Evolutionary conservation across 2,329 filamentous ascomycete genomes (phyloP).

Genomic region (Diplodia scrobiculata): DNA sequence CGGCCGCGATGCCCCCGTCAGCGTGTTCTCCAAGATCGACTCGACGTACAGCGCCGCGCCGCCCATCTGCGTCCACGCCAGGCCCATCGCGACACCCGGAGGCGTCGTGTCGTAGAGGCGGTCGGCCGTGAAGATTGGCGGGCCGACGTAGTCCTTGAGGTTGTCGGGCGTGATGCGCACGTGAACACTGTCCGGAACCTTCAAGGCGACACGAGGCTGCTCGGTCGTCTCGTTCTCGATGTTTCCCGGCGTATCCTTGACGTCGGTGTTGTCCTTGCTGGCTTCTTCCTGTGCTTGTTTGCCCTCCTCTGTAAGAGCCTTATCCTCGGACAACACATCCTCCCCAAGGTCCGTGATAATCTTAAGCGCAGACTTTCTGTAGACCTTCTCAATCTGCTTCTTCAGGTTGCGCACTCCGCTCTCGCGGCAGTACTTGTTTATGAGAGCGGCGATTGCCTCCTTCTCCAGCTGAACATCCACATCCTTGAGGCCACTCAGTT

Average conservation of each 20-base stretch:
- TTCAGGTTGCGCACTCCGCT: slow-evolving; percentile 96
- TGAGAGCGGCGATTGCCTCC: slow-evolving; percentile 90
- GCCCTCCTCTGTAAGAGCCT: slow-evolving; percentile 81
- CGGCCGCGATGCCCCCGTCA: slow-evolving; percentile 72
- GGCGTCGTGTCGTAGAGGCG: slow-evolving; percentile 92
- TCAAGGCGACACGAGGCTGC: slow-evolving; percentile 71
- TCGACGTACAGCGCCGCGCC: slow-evolving; percentile 96
- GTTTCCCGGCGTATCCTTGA: slow-evolving; percentile 62
- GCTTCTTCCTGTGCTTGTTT: slow-evolving; percentile 74
- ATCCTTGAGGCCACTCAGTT: slow-evolving; percentile 84
- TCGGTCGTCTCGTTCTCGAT: slow-evolving; percentile 64
- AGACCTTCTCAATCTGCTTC: slow-evolving; percentile 99
- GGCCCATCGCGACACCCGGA: slow-evolving; percentile 92
- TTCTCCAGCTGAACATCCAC: slow-evolving; percentile 86
- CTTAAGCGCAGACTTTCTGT: slow-evolving; percentile 93
- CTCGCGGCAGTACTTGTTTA: slow-evolving; percentile 97
- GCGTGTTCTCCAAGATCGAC: slow-evolving; percentile 84
- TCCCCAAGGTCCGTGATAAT: slow-evolving; percentile 95
- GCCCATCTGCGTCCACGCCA: slow-evolving; percentile 97
- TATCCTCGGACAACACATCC: slow-evolving; percentile 74
- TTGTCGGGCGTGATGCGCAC: slow-evolving; percentile 85
- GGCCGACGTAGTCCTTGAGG: slow-evolving; percentile 94
- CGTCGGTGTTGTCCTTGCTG: slow-evolving; percentile 64
- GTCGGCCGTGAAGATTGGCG: slow-evolving; percentile 92
- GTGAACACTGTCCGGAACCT: slow-evolving; percentile 84